phyloP scores from a whole-genome alignment of 23 red algal species.

The Cyanidiococcus yangmingshanensis region DNA sequence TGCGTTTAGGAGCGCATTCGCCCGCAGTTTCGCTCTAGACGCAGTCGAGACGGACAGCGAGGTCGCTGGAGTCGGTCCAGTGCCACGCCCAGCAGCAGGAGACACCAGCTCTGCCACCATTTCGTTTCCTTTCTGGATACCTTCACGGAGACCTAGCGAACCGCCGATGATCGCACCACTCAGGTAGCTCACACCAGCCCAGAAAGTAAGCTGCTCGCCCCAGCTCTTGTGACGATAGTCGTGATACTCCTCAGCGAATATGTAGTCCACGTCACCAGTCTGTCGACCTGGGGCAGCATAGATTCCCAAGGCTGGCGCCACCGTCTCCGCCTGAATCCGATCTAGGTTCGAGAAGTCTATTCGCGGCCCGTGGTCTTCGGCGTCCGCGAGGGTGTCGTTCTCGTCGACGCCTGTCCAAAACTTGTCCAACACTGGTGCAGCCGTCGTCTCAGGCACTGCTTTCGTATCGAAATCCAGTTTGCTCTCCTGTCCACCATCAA shows the following conservation, averaged over 20 bases:
- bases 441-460: neutral
- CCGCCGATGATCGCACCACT: slow-evolving; percentile 34
- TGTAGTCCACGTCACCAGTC: slow-evolving; percentile 37
- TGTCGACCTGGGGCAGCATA: neutral
- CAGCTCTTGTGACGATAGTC: slow-evolving; percentile 67
- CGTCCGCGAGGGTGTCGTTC: neutral
- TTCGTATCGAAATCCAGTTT: neutral
- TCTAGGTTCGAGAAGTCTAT: slow-evolving; percentile 28
- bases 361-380: neutral
- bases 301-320: slow-evolving; percentile 23
- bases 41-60: slow-evolving; percentile 27
- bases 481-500: neutral
- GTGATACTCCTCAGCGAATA: slow-evolving; percentile 57
- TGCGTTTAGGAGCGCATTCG: slow-evolving; percentile 76
- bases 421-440: neutral
- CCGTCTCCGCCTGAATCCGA: slow-evolving; percentile 13
- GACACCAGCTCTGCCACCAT: slow-evolving; percentile 14
- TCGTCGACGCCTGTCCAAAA: neutral
- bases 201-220: slow-evolving; percentile 87
- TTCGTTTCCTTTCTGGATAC: slow-evolving; percentile 21
- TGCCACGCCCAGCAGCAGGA: neutral
- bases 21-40: slow-evolving; percentile 33
- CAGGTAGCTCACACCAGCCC: slow-evolving; percentile 57
- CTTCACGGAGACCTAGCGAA: slow-evolving; percentile 24
- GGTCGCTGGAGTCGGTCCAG: neutral